phyloP scores from a whole-genome alignment of 179 eudicot genomes.

The Sideroxylon spinosum region DNA sequence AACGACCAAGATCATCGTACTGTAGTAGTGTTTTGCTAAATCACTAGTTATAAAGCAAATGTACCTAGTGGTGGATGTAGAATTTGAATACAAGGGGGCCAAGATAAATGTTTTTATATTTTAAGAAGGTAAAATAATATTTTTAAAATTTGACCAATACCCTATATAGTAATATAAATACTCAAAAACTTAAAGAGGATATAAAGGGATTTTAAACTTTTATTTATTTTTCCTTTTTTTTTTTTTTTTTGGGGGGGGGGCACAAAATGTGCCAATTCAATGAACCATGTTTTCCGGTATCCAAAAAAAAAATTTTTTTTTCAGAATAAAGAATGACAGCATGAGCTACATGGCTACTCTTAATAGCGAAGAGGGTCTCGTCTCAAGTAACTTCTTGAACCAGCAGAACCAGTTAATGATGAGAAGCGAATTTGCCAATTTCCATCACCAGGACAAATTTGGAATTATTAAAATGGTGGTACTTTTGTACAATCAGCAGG shows the following conservation, averaged over 20 bases:
- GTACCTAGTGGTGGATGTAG: not conserved
- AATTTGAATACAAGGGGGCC: too few relatives aligned
- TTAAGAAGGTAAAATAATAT: too few relatives aligned
- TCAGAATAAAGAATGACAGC: slow-evolving; percentile 3
- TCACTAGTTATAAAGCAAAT: not conserved
- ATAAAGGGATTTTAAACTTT: too few relatives aligned
- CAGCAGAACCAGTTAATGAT: not conserved
- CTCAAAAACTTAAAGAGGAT: too few relatives aligned
- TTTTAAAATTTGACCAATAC: too few relatives aligned
- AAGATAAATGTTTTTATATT: too few relatives aligned
- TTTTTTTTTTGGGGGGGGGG: too few relatives aligned
- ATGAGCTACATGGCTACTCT: not conserved
- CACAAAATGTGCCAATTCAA: too few relatives aligned
- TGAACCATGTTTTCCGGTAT: not conserved
- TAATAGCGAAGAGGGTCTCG: not conserved
- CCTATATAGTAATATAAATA: too few relatives aligned
- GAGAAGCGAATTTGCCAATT: not conserved
- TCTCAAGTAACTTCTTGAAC: not conserved
- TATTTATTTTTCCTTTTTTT: too few relatives aligned
- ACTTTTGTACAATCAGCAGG: not conserved
- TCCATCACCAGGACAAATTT: not conserved
- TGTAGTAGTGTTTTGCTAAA: not conserved
- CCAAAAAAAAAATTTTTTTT: not conserved
- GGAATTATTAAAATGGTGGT: not conserved
- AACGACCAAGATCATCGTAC: not conserved